Evolutionary conservation across 495 filamentous ascomycete species (phyloP), one percentile per base, ranked within the genome.

Genomic region (Ramalina intermedia): DNA sequence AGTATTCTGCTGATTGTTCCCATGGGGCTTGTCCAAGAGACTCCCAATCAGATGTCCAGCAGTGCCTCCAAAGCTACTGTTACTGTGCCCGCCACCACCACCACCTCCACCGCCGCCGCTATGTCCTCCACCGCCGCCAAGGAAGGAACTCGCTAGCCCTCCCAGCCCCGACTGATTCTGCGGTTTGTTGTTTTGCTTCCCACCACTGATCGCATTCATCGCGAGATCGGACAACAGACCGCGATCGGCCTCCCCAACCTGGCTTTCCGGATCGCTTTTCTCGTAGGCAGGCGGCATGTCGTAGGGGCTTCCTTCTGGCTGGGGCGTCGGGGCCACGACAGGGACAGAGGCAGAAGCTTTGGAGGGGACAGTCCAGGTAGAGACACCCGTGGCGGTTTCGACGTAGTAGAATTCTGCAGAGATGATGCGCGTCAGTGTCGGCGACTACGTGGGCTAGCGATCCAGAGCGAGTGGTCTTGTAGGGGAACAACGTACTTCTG

Each of bases 341-440:
- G 57, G 57, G 17, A 53, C 57, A 6, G 57, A 57, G 16, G 48
- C 38, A 36, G 44, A 78, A 36, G 81, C 69, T 47, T 80, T 69
- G 17, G 78, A 84, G 20, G 85, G 85, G 13, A 82, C 71, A 3
- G 87, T 81, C 85, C 85, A 90, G 63, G 84, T 82, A 40, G 80
- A 84, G 23, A 78, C 68, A 20, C 82, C 84, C 18, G 44, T 88
- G 38, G 80, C 74, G 36, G 84, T 69, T 55, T 87, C 81, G 27
- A 90, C 85, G 58, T 74, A 90, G 61, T 90, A 90, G 65, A 87
- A 90, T 59, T 82, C 44, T 47, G 44, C 5, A 4, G n/a, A 35
- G 37, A 16, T 24, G 0, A 9, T 7, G 2, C 16, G 8, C 44
- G 21, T 35, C n/a, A 23, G n/a, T n/a, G n/a, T n/a, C n/a, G n/a